Evolutionary conservation across 495 filamentous ascomycete species (phyloP), one percentile per base, ranked within the genome.

Genomic region (Glonium stellatum): DNA sequence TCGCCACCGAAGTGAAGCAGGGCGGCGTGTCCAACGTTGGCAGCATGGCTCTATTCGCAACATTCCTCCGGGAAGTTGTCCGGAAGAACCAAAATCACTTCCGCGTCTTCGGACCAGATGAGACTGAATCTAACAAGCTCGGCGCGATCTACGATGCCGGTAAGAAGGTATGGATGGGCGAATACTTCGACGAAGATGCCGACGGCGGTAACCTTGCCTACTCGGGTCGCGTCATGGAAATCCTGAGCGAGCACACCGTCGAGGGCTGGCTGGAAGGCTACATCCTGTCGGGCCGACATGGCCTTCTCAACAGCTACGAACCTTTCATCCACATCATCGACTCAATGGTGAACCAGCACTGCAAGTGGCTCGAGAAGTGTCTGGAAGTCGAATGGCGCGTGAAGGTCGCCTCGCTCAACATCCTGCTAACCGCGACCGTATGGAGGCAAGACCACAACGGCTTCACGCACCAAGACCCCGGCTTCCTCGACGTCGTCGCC

Each of bases 361-460:
- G 84, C 76, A 89, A 89, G 70, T 88, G 85, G 86, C 77, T 89
- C 51, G 86, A 89, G 65, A 89, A 89, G 71, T 86, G 81, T 61
- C 71, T 82, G 9, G 86, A 88, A 65, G 81, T 88, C 2, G 81
- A 85, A 62, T 89, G 85, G 85, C 78, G 86, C 31, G 78, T 74
- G 54, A 82, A 82, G 68, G 73, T 87, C 18, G 78, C 84, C 18
- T 87, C 84, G 0, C 79, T 89, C 58, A 89, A 89, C 72, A 87
- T 89, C 59, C 78, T 89, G 12, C 78, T 88, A 31, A 89, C 85
- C 0, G 82, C 84, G 0, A 87, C 87, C 1, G 86, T 88, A 52
- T 88, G 86, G 86, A 72, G 86, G 63, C 86, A 89, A 71, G 86
- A 89, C 68, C 86, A 89, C 76, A 88, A 88, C 65, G 86, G 85